phyloP scores from a whole-genome alignment of 352 stramenopile genomes.

The Blastocystis sp. region DNA sequence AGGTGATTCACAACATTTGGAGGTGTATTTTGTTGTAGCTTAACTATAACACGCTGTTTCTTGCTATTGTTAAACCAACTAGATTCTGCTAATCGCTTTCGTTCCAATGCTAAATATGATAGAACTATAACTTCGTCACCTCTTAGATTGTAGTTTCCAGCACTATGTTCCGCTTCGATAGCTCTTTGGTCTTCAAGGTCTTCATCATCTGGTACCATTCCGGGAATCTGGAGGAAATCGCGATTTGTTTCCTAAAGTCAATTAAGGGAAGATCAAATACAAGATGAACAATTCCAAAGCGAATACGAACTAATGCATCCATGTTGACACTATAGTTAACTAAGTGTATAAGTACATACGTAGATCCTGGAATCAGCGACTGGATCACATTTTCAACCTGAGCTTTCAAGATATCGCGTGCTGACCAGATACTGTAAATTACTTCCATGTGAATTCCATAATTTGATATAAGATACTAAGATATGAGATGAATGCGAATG shows the following conservation, averaged over 20 bases:
- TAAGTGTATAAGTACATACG: not conserved
- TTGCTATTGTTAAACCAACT: constrained; percentile 61
- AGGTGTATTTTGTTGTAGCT: constrained; percentile 44
- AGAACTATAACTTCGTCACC: not conserved
- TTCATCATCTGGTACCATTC: constrained; percentile 30
- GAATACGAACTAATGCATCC: constrained; percentile 13
- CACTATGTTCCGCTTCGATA: not conserved
- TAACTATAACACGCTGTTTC: constrained; percentile 40
- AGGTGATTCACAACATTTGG: constrained; percentile 23
- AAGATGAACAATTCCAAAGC: constrained; percentile 42
- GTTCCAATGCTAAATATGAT: constrained; percentile 18
- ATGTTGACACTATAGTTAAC: constrained; percentile 15
- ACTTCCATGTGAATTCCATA: not conserved
- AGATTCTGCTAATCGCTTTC: not conserved
- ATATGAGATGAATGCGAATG: not conserved
- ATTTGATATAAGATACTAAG: constrained; percentile 28
- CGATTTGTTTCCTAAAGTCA: constrained; percentile 6
- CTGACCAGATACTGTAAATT: constrained; percentile 59
- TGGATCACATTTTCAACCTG: constrained; percentile 20
- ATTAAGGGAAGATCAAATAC: not conserved
- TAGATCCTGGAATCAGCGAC: not conserved
- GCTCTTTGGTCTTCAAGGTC: not conserved
- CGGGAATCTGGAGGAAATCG: constrained; percentile 55
- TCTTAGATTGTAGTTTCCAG: constrained; percentile 15
- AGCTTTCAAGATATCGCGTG: constrained; percentile 27